These are phyloP conservation scores for Thalia dealbata DNA, from an alignment of 176 grass and related monocot genomes.

Conservation along the genomic window DNA sequence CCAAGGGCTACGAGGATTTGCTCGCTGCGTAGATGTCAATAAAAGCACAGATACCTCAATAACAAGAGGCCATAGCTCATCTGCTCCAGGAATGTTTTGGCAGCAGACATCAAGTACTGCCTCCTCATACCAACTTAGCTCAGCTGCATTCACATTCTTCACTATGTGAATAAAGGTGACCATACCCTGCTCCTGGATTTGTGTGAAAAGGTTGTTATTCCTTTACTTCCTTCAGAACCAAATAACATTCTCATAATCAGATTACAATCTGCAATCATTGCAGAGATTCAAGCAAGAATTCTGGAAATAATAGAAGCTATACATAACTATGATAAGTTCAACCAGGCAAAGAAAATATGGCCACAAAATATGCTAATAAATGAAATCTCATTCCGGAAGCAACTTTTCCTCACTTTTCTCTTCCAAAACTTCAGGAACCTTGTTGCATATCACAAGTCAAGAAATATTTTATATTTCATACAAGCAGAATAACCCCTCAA, in stretches of 20 bases:
- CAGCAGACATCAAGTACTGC: constrained; percentile 77
- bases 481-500: neutral
- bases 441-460: too few relatives aligned
- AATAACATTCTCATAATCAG: neutral
- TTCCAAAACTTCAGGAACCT: too few relatives aligned
- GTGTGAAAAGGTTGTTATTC: constrained; percentile 1
- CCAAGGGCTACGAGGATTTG: constrained; percentile 76
- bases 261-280: neutral
- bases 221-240: neutral
- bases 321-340: neutral
- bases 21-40: constrained; percentile 44
- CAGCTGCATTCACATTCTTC: constrained; percentile 53
- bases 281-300: neutral
- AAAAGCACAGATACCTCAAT: constrained; percentile 69
- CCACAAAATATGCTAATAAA: neutral
- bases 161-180: constrained; percentile 56
- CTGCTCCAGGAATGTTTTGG: constrained; percentile 55
- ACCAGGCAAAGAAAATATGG: neutral
- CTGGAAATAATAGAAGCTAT: too few relatives aligned
- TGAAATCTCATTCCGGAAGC: neutral
- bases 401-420: neutral
- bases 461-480: too few relatives aligned
- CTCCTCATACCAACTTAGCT: constrained; percentile 83
- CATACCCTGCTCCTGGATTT: constrained; percentile 66
- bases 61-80: constrained; percentile 60